Evolutionary conservation across 805 yeast species (phyloP).

Genomic region (Teunomyces lycoperdinae): DNA sequence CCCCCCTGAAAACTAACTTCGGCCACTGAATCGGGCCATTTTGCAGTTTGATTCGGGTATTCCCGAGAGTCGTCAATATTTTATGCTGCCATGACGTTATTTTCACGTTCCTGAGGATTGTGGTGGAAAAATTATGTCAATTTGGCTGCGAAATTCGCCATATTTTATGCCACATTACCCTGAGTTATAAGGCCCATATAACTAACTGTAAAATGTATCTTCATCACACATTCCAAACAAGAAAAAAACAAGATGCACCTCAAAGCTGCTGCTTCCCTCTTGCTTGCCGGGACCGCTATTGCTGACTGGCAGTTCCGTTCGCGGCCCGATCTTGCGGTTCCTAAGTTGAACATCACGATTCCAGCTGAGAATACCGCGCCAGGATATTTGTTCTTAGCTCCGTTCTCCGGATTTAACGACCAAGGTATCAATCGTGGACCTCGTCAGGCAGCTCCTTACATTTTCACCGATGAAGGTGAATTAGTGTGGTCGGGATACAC

Average conservation of each 20-base stretch:
- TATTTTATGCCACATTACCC: neutral
- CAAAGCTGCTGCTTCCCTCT: neutral
- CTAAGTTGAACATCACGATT: constrained; percentile 29
- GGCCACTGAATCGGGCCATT: neutral
- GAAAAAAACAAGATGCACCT: neutral
- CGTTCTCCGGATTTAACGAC: constrained; percentile 23
- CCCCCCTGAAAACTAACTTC: too few species aligned
- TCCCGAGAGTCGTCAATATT: neutral
- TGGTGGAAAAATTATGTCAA: neutral
- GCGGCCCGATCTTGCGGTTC: constrained; percentile 34
- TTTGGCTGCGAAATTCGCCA: neutral
- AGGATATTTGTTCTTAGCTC: constrained; percentile 33
- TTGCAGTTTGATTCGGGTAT: too few species aligned
- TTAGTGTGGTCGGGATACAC: constrained; percentile 37
- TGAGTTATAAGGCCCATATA: too few species aligned
- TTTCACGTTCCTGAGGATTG: neutral
- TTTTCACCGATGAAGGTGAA: constrained; percentile 32
- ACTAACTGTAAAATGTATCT: too few species aligned
- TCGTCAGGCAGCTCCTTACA: constrained; percentile 34
- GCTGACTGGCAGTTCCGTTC: constrained; percentile 34
- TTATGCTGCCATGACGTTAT: neutral
- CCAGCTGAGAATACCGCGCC: constrained; percentile 19
- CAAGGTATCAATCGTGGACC: constrained; percentile 14
- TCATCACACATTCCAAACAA: neutral
- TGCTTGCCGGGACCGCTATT: constrained; percentile 4